phyloP scores from a whole-genome alignment of 1,139 yeast genomes.

The Yamadazyma songkhlaensis region DNA sequence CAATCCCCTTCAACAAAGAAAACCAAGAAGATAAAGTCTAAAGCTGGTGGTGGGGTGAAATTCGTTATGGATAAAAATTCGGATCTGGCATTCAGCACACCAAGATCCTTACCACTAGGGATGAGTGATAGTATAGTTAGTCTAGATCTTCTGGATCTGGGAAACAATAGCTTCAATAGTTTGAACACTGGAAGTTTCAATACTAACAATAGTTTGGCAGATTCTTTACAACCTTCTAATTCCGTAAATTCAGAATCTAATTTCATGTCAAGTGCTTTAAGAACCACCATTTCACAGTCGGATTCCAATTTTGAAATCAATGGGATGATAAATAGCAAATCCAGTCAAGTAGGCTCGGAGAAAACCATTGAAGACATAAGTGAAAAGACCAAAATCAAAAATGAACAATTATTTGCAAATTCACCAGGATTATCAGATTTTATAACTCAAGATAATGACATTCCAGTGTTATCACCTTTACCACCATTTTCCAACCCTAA shows the following conservation, averaged over 20 bases:
- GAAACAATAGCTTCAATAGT: not conserved
- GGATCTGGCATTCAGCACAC: not conserved
- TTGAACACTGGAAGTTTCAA: constrained; percentile 1
- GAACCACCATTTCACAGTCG: not conserved
- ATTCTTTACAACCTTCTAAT: not conserved
- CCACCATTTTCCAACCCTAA: not conserved
- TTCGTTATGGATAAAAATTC: constrained; percentile 1
- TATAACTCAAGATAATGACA: not conserved
- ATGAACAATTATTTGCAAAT: not conserved
- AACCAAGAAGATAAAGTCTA: not conserved
- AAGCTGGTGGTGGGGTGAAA: not conserved
- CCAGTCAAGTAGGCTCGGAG: not conserved
- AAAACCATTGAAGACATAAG: not conserved
- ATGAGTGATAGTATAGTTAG: not conserved
- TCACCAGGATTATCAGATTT: constrained; percentile 6
- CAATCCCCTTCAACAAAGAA: not conserved
- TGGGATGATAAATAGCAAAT: not conserved
- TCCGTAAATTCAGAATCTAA: not conserved
- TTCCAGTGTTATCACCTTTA: not conserved
- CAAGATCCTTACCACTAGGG: not conserved
- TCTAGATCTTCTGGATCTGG: not conserved
- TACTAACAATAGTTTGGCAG: not conserved
- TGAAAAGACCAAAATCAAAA: constrained; percentile 1
- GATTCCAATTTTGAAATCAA: not conserved
- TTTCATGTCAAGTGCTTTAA: not conserved